These are phyloP conservation scores for Macrolepiota dolichaula DNA, from an alignment of 768 basidiomycete species.

Conservation along the genomic window DNA sequence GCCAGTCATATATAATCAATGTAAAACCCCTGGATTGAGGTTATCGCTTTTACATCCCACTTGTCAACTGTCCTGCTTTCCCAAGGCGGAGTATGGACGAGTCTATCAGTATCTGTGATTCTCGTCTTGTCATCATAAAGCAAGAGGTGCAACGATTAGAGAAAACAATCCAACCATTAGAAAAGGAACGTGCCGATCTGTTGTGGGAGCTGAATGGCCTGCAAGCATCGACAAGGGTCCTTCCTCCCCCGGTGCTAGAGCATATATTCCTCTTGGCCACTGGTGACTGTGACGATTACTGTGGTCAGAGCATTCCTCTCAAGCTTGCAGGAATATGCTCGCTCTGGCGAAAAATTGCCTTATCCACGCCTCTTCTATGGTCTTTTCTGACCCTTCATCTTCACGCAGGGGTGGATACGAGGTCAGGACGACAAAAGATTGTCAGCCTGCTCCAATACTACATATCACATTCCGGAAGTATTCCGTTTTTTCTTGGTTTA, in stretches of 20 bases:
- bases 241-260: background rate
- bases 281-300: no score
- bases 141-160: no score
- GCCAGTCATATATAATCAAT: no score
- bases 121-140: no score
- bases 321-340: background rate
- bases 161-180: no score
- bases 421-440: background rate
- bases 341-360: background rate
- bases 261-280: background rate
- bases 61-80: no score
- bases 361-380: background rate
- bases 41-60: no score
- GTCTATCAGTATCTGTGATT: no score
- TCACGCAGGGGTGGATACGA: background rate
- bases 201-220: background rate
- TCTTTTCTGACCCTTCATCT: background rate
- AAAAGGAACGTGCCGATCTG: background rate
- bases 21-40: no score
- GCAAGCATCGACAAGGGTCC: background rate
- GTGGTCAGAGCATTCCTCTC: no score
- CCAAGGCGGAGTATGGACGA: no score
- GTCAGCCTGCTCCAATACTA: background rate
- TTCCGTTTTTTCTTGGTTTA: background rate
- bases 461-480: background rate